Evolutionary conservation across 441 rosid genomes (phyloP).

Genomic region (Daphne laureola): DNA sequence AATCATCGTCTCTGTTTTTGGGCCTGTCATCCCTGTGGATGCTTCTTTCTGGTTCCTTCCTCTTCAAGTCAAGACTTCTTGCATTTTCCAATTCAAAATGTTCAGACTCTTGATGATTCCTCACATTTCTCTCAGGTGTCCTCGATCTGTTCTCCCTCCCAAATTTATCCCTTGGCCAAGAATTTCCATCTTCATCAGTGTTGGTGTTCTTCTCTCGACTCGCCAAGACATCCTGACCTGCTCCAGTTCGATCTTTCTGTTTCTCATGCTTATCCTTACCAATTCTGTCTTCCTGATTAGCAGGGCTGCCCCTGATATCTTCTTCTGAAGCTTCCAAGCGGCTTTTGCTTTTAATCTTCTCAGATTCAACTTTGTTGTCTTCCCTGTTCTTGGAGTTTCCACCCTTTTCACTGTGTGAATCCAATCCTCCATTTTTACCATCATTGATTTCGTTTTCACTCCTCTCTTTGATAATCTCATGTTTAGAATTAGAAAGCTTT

Average conservation of each 20-base stretch:
- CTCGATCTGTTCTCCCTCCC: constrained; percentile 64
- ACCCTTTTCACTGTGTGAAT: constrained; percentile 49
- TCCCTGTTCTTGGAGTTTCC: constrained; percentile 48
- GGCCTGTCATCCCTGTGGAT: constrained; percentile 51
- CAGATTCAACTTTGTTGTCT: constrained; percentile 49
- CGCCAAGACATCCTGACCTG: constrained; percentile 44
- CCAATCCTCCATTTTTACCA: constrained; percentile 40
- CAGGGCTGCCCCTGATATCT: constrained; percentile 59
- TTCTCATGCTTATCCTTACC: constrained; percentile 49
- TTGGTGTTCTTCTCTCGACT: constrained; percentile 42
- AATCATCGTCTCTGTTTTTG: constrained; percentile 62
- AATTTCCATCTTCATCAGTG: constrained; percentile 55
- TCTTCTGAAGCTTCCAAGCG: constrained; percentile 51
- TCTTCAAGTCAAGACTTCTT: constrained; percentile 35
- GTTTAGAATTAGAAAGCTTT: constrained; percentile 56
- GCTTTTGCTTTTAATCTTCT: constrained; percentile 46
- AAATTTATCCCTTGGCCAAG: constrained; percentile 41
- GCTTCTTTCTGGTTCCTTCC: constrained; percentile 51
- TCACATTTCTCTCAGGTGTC: constrained; percentile 68
- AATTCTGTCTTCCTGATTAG: constrained; percentile 41
- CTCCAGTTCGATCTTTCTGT: constrained; percentile 42
- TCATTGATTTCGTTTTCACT: constrained; percentile 53
- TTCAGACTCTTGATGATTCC: constrained; percentile 58
- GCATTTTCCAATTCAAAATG: constrained; percentile 52
- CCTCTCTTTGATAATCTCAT: constrained; percentile 50